A percentile compares a stretch with the other conserved stretches of the same genome.
Conservation (phyloP, 2,329 filamentous ascomycete genomes). For the Fonsecaea erecta region DNA sequence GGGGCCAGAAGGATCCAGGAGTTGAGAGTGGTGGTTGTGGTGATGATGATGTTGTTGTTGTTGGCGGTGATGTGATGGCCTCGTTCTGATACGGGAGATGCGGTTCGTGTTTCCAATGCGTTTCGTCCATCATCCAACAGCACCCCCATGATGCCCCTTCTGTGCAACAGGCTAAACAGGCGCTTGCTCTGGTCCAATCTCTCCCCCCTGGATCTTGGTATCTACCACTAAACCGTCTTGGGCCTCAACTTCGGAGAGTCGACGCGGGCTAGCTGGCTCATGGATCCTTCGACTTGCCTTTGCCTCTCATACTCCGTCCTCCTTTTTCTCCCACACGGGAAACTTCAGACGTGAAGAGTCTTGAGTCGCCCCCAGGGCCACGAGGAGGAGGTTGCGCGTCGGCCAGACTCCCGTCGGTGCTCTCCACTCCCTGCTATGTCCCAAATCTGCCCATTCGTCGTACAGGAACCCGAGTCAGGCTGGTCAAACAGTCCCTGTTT, state of each 20-base stretch:
- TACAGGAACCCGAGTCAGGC: constrained; percentile 5
- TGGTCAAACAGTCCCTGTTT: constrained; percentile 18
- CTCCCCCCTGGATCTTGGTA: neutral
- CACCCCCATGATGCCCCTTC: no score
- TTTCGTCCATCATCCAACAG: constrained; percentile 4
- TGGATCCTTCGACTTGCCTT: constrained; percentile 10
- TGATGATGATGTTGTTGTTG: neutral
- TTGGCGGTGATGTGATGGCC: neutral
- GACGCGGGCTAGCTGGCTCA: constrained; percentile 5
- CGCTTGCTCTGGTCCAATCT: constrained; percentile 13
- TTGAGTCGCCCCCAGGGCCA: neutral
- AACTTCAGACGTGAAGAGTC: constrained; percentile 18
- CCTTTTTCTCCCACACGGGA: neutral
- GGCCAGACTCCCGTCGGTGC: neutral
- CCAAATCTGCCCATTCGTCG: neutral
- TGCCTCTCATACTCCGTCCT: neutral
- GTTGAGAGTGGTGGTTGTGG: neutral
- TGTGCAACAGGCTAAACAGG: neutral
- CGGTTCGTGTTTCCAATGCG: constrained; percentile 16
- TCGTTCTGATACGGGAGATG: constrained; percentile 1
- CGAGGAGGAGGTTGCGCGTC: constrained; percentile 3
- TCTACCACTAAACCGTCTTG: constrained; percentile 5
- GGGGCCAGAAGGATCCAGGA: constrained; percentile 7
- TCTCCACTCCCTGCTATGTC: neutral
- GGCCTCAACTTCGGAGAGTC: constrained; percentile 12